These are phyloP conservation scores for Boletus sp. DNA, from an alignment of 768 basidiomycete species.

Conservation along the genomic window DNA sequence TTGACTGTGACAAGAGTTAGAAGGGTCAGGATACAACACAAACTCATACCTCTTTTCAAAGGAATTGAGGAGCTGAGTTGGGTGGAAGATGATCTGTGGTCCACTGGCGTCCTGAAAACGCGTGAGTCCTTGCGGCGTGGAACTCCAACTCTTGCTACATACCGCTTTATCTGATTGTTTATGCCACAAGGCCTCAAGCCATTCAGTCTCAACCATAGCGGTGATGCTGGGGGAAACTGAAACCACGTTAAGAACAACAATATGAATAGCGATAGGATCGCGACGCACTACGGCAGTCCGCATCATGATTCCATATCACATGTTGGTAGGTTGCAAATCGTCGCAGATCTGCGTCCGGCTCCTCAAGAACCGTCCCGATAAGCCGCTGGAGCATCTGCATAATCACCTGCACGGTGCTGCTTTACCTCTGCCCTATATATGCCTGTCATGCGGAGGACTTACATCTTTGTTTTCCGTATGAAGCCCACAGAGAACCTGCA, in stretches of 20 bases:
- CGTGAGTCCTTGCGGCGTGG: background rate
- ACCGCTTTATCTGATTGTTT: slow-evolving; percentile 8
- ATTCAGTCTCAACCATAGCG: slow-evolving; percentile 41
- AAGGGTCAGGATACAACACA: background rate
- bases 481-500: slow-evolving; percentile 22
- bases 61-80: slow-evolving; percentile 39
- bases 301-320: slow-evolving; percentile 47
- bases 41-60: slow-evolving; percentile 41
- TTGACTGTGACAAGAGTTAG: slow-evolving; percentile 36
- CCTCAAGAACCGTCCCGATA: slow-evolving; percentile 38
- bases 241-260: background rate
- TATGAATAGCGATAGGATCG: background rate
- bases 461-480: slow-evolving; percentile 14
- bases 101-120: slow-evolving; percentile 27
- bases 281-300: slow-evolving; percentile 41
- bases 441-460: background rate
- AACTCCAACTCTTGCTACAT: background rate
- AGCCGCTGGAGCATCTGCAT: slow-evolving; percentile 34
- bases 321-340: slow-evolving; percentile 56
- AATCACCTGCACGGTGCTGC: slow-evolving; percentile 10
- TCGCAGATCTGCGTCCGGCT: slow-evolving; percentile 36
- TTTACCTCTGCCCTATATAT: background rate
- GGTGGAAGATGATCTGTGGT: slow-evolving; percentile 45
- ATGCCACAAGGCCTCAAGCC: slow-evolving; percentile 54
- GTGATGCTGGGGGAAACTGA: slow-evolving; percentile 35